These are phyloP conservation scores for Musa schizocarpa DNA, from an alignment of 176 grass and related monocot genomes.

Conservation along the genomic window DNA sequence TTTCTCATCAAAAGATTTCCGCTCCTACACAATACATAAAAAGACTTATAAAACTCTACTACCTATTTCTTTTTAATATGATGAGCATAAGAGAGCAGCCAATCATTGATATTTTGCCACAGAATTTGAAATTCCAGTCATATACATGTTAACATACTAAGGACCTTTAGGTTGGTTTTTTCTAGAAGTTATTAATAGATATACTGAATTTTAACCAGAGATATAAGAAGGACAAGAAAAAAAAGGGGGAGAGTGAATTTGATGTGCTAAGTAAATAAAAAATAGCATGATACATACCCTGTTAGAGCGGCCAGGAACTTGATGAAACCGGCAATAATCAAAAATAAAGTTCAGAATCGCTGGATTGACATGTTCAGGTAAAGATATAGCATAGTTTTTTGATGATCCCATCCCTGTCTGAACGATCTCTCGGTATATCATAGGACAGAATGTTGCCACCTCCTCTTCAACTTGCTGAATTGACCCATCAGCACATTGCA, in stretches of 20 bases:
- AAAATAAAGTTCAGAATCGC: constrained; percentile 90
- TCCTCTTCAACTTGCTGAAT: constrained; percentile 99
- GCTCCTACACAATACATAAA: constrained; percentile 20
- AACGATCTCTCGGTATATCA: constrained; percentile 86
- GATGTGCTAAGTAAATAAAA: not conserved
- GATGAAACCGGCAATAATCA: constrained; percentile 98
- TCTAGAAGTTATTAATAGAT: not conserved
- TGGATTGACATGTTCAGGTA: constrained; percentile 80
- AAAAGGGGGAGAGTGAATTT: too few species aligned
- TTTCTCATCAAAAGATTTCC: constrained; percentile 93
- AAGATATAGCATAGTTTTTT: constrained; percentile 89
- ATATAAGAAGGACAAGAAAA: too few species aligned
- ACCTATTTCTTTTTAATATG: too few species aligned
- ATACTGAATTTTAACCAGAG: not conserved
- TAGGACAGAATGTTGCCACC: constrained; percentile 93
- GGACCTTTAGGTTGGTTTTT: too few species aligned
- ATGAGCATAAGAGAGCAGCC: too few species aligned
- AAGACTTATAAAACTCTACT: not conserved
- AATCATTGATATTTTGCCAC: too few species aligned
- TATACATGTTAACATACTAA: too few species aligned
- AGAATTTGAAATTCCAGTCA: too few species aligned
- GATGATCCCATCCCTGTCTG: constrained; percentile 87
- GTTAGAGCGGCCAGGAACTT: constrained; percentile 86
- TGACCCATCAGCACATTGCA: constrained; percentile 97
- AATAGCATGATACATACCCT: constrained; percentile 35